These are phyloP conservation scores for Lagenaria siceraria DNA, from an alignment of 306 rosid genomes.

Conservation along the genomic window DNA sequence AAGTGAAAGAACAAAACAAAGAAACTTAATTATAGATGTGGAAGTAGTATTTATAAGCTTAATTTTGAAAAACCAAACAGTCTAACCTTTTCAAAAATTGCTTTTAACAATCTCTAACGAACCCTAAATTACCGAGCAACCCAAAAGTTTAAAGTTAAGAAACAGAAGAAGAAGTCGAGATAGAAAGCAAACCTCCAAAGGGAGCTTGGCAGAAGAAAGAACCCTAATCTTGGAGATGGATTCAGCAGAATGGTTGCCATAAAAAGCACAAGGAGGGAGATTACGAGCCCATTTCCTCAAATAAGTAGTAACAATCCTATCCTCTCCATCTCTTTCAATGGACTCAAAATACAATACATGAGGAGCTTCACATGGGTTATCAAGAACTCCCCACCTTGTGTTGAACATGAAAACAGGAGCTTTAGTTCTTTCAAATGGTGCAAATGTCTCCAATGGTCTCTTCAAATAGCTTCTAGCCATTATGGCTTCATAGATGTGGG, in stretches of 20 bases:
- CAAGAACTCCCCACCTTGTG: constrained; percentile 17
- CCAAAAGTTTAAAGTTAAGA: no score
- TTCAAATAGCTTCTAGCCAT: constrained; percentile 19
- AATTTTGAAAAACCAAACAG: no score
- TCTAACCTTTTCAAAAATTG: no score
- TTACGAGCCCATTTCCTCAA: constrained; percentile 15
- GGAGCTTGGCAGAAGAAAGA: constrained; percentile 12
- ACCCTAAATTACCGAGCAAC: no score
- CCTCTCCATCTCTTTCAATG: background rate
- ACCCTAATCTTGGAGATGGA: constrained; percentile 23
- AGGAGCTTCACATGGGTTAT: constrained; percentile 35
- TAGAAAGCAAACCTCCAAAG: constrained; percentile 10
- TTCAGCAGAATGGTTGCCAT: constrained; percentile 31
- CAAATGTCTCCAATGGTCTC: constrained; percentile 35
- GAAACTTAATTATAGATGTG: no score
- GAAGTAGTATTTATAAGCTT: no score
- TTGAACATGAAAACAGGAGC: constrained; percentile 34
- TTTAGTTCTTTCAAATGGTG: constrained; percentile 15
- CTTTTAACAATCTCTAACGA: no score
- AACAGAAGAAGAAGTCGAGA: background rate
- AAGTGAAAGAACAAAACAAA: no score
- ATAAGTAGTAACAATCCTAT: constrained; percentile 14
- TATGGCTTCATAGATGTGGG: constrained; percentile 26
- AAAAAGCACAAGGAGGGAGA: constrained; percentile 16
- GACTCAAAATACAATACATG: constrained; percentile 27